A percentile compares a stretch with the other conserved stretches of the same genome.
phyloP scores from a whole-genome alignment of 176 grass and related monocot genomes.

The Poa annua region DNA sequence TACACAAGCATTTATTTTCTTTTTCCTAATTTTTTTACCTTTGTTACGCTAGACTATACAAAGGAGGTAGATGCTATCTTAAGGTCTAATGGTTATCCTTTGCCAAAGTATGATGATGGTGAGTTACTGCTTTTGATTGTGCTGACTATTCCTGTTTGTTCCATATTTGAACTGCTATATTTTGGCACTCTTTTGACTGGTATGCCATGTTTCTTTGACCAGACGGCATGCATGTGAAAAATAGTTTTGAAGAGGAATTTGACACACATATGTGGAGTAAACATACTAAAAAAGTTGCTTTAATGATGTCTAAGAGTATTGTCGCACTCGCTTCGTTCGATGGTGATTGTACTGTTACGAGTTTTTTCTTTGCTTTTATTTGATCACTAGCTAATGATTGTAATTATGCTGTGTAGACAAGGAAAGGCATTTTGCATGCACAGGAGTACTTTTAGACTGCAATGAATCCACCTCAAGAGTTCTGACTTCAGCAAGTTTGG shows the following conservation, averaged over 20 bases:
- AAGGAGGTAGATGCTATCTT: not conserved
- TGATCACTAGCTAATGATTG: too few species aligned
- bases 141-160: not conserved
- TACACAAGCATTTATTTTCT: not conserved
- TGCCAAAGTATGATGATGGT: not conserved
- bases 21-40: not conserved
- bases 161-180: not conserved
- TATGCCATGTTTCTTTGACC: not conserved
- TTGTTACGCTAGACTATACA: not conserved
- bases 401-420: not conserved
- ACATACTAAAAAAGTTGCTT: not conserved
- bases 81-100: constrained; percentile 10
- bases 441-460: not conserved
- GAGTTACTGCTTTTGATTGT: not conserved
- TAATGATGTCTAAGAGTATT: not conserved
- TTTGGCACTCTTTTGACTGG: not conserved
- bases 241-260: constrained; percentile 10
- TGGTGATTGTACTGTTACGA: too few species aligned
- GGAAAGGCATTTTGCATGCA: constrained; percentile 7
- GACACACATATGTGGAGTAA: not conserved
- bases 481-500: constrained; percentile 31
- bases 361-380: too few species aligned
- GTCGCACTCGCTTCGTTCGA: constrained; percentile 7
- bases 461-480: not conserved
- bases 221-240: not conserved